A percentile compares a stretch with the other conserved stretches of the same genome.
These are phyloP conservation scores for Nemania diffusa DNA, from an alignment of 2,329 filamentous ascomycete genomes.

Conservation along the genomic window DNA sequence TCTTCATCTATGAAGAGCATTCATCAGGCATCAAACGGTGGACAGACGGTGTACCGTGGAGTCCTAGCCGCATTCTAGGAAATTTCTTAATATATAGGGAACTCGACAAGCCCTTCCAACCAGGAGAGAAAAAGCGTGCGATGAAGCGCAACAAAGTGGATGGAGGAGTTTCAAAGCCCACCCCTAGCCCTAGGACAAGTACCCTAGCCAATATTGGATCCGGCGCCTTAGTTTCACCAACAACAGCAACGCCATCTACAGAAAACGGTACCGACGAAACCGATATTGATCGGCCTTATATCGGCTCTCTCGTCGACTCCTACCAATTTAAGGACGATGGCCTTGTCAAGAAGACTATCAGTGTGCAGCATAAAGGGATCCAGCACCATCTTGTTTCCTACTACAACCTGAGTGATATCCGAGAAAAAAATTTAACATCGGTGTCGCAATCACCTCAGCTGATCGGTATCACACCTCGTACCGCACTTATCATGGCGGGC, in stretches of 20 bases:
- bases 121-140: constrained; percentile 86
- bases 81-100: constrained; percentile 90
- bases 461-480: constrained; percentile 69
- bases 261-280: constrained; percentile 7
- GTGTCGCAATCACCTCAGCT: no score
- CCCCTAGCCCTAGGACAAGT: constrained; percentile 42
- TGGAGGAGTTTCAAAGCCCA: constrained; percentile 54
- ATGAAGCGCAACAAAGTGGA: constrained; percentile 72
- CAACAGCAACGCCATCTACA: not conserved
- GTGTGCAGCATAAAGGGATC: constrained; percentile 76
- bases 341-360: constrained; percentile 93
- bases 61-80: constrained; percentile 83
- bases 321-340: constrained; percentile 87
- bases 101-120: constrained; percentile 79
- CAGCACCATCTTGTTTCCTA: constrained; percentile 90
- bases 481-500: constrained; percentile 68
- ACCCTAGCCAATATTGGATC: constrained; percentile 32
- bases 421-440: constrained; percentile 65
- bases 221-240: not conserved
- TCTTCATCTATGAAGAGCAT: constrained; percentile 93
- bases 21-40: constrained; percentile 92
- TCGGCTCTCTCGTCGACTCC: constrained; percentile 88
- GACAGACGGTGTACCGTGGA: constrained; percentile 94
- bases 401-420: constrained; percentile 84
- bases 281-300: constrained; percentile 56